Percentiles rank a stretch among this genome's conserved stretches.
Conservation (phyloP, 2,329 filamentous ascomycete genomes). For the Penicillium thymicola region DNA sequence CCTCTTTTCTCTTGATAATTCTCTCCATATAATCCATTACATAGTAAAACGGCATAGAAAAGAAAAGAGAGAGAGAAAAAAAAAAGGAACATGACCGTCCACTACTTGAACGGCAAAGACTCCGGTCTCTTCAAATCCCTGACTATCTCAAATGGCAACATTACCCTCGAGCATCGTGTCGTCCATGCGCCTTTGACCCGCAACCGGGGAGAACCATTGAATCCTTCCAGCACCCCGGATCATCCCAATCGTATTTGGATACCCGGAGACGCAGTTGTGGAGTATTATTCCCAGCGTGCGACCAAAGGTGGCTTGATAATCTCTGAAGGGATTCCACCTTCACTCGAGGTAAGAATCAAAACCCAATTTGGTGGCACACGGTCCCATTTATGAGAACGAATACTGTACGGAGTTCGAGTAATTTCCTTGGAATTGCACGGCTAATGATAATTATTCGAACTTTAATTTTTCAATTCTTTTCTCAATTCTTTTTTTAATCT, state of each 20-base stretch:
- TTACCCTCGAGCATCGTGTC: conserved; percentile 51
- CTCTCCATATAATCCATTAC: neutral
- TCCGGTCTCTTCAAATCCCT: conserved; percentile 46
- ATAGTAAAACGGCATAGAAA: neutral
- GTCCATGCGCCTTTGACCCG: conserved; percentile 54
- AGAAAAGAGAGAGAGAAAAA: neutral
- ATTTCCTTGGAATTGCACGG: neutral
- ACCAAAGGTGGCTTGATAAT: conserved; percentile 39
- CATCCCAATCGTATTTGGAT: conserved; percentile 51
- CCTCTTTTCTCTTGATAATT: neutral
- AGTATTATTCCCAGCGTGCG: conserved; percentile 42
- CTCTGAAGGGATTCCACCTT: conserved; percentile 38
- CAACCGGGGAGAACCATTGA: conserved; percentile 50
- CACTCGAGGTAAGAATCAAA: conserved; percentile 33
- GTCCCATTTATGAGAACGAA: neutral
- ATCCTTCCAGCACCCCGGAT: conserved; percentile 43
- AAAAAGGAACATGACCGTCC: conserved; percentile 24
- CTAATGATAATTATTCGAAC: neutral
- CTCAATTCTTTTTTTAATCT: neutral
- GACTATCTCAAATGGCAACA: conserved; percentile 46
- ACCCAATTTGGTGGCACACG: neutral
- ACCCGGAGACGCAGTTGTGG: conserved; percentile 41
- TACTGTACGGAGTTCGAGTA: neutral
- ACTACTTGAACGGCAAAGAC: conserved; percentile 18
- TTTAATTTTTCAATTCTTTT: neutral